A percentile compares a stretch with the other conserved stretches of the same genome.
Conservation (phyloP, 2,329 filamentous ascomycete species). For the Lojkania enalia region DNA sequence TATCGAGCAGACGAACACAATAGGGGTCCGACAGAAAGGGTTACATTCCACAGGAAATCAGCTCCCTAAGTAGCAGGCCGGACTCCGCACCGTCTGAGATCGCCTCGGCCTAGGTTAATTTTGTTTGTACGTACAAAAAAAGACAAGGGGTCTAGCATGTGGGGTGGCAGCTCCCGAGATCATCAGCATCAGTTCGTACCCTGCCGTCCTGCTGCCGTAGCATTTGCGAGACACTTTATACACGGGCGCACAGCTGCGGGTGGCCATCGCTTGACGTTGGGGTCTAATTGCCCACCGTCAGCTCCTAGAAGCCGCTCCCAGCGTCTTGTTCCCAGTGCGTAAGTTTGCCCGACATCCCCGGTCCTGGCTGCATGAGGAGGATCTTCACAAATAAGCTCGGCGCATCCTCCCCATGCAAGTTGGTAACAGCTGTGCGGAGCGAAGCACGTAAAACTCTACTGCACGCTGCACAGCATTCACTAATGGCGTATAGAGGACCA, state of each 20-base stretch:
- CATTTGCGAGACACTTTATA: not conserved
- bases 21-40: not conserved
- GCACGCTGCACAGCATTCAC: conserved; percentile 4
- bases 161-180: conserved; percentile 4
- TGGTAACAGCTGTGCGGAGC: not conserved
- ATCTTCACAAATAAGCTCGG: conserved; percentile 6
- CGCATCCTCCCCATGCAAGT: conserved; percentile 5
- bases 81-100: conserved; percentile 2
- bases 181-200: not conserved
- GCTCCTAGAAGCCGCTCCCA: not conserved
- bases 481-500: conserved; percentile 1
- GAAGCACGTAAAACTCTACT: not conserved
- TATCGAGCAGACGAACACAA: too few relatives aligned
- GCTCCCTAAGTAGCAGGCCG: conserved; percentile 7
- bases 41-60: conserved; percentile 2
- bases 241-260: not conserved
- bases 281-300: not conserved
- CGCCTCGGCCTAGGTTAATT: conserved; percentile 3
- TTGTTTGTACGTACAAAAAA: conserved; percentile 11
- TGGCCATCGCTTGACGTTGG: not conserved
- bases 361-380: conserved; percentile 11
- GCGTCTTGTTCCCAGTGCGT: conserved; percentile 2
- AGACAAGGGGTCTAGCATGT: conserved; percentile 1
- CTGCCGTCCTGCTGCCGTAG: not conserved
- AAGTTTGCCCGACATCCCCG: conserved; percentile 6